A percentile compares a stretch with the other conserved stretches of the same genome.
Conservation (phyloP, 345 rosid genomes). For the Eucalyptus guilfoylei region DNA sequence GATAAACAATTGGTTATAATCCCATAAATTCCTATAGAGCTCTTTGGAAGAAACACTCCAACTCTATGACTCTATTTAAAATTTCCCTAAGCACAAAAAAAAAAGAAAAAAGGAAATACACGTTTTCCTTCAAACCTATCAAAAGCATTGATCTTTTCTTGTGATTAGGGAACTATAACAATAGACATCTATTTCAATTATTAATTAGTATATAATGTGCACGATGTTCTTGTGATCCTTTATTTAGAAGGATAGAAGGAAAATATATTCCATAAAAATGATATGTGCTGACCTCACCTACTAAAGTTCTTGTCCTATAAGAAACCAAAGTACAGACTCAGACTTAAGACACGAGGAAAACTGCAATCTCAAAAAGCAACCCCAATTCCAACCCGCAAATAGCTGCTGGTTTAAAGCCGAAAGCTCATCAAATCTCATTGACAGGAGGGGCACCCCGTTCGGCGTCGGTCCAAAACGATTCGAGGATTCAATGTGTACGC, state of each 20-base stretch:
- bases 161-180: neutral
- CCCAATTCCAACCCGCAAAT: neutral
- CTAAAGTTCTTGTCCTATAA: neutral
- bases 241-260: neutral
- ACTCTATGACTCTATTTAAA: too few species aligned
- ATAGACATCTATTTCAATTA: neutral
- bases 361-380: neutral
- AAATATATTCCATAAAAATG: neutral
- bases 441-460: neutral
- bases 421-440: neutral
- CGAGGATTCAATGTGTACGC: neutral
- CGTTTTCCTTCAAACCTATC: too few species aligned
- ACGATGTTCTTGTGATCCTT: neutral
- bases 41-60: too few species aligned
- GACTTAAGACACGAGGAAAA: neutral
- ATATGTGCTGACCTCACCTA: neutral
- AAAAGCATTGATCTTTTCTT: too few species aligned
- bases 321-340: neutral
- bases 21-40: too few species aligned
- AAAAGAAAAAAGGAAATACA: too few species aligned
- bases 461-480: neutral
- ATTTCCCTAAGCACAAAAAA: too few species aligned
- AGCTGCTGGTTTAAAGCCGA: neutral
- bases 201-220: neutral
- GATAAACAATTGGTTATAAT: too few species aligned